These are phyloP conservation scores for Hortiboletus campestris DNA, from an alignment of 768 basidiomycete genomes.

Conservation along the genomic window DNA sequence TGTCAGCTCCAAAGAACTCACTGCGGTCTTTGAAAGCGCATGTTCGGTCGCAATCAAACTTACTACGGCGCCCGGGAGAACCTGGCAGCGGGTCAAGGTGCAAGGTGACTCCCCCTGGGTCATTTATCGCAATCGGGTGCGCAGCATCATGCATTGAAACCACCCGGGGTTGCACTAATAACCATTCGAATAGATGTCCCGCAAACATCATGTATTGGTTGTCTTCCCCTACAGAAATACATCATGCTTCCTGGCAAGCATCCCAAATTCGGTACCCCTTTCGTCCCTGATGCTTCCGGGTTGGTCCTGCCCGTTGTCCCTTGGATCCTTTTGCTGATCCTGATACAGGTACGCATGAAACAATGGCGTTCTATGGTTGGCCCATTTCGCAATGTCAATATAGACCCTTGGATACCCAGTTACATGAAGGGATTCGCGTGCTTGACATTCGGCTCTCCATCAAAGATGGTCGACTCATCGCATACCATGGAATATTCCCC, in stretches of 20 bases:
- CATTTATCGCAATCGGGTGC: constrained; percentile 54
- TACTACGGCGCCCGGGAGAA: constrained; percentile 29
- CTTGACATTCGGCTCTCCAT: constrained; percentile 80
- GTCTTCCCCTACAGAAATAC: constrained; percentile 61
- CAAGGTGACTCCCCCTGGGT: constrained; percentile 53
- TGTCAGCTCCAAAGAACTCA: constrained; percentile 21
- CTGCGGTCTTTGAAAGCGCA: constrained; percentile 1
- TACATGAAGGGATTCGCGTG: constrained; percentile 75
- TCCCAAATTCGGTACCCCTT: constrained; percentile 67
- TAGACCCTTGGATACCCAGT: constrained; percentile 58
- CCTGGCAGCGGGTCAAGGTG: constrained; percentile 46
- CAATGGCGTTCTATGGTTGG: constrained; percentile 82
- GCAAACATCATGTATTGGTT: constrained; percentile 45
- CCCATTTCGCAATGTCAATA: constrained; percentile 87
- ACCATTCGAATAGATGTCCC: constrained; percentile 39
- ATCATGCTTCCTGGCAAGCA: constrained; percentile 52
- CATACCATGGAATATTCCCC: constrained; percentile 79
- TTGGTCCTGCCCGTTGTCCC: constrained; percentile 40
- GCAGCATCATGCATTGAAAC: constrained; percentile 14
- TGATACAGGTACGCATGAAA: constrained; percentile 11
- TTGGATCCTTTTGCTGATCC: background rate
- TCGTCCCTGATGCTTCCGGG: constrained; percentile 81
- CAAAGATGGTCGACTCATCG: constrained; percentile 57
- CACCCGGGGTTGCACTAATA: constrained; percentile 5
- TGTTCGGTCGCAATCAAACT: constrained; percentile 20